Evolutionary conservation across 257 asterid species (phyloP).

Genomic region (Primulina tabacum): DNA sequence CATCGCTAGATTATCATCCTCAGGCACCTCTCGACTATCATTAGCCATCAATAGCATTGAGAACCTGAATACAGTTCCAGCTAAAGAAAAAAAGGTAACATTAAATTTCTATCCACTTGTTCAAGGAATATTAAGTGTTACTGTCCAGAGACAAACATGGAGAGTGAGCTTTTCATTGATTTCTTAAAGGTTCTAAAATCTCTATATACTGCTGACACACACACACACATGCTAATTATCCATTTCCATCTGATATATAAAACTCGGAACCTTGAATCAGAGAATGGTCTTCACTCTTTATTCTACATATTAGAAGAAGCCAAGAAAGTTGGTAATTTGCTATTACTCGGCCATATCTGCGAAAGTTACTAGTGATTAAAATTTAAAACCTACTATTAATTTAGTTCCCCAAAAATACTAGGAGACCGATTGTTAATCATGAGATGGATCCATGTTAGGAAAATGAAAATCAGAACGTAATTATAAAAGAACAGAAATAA

Average conservation of each 20-base stretch:
- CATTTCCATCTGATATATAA: neutral
- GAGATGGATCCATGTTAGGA: neutral
- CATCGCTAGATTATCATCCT: neutral
- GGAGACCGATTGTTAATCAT: no score
- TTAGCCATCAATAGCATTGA: neutral
- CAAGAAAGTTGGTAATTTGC: neutral
- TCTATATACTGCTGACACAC: neutral
- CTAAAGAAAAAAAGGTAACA: neutral
- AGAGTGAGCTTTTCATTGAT: no score
- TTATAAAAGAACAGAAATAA: slow-evolving; percentile 16
- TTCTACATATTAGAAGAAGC: neutral
- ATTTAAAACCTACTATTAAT: no score
- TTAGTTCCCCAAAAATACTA: no score
- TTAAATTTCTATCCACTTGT: no score
- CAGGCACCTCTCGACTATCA: neutral
- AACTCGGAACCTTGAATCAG: neutral
- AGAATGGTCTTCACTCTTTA: neutral
- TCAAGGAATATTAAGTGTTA: no score
- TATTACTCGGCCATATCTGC: no score
- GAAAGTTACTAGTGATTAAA: no score
- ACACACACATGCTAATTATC: neutral
- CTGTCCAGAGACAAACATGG: no score
- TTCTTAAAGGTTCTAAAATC: neutral
- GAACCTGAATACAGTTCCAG: neutral
- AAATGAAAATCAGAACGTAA: neutral